Conservation (phyloP, 1,284 basidiomycete genomes). For the Tremellales sp. region DNA sequence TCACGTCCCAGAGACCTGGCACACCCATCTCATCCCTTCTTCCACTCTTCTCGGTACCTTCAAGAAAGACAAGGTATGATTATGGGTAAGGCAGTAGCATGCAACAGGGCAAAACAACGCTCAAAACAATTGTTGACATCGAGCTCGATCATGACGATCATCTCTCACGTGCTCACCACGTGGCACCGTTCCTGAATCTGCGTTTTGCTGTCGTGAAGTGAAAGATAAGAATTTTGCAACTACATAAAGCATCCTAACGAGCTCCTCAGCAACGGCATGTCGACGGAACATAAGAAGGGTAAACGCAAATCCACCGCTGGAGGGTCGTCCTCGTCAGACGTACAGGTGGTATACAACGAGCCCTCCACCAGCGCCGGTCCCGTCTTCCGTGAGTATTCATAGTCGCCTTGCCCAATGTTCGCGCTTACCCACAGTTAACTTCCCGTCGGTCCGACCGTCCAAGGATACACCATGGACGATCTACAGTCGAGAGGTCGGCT, state of each 20-base stretch:
- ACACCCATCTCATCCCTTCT: constrained; percentile 41
- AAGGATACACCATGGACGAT: constrained; percentile 62
- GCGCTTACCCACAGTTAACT: constrained; percentile 57
- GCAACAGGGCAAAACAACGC: not conserved
- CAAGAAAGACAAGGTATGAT: not conserved
- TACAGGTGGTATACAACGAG: constrained; percentile 31
- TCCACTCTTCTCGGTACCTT: not conserved
- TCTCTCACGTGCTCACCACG: constrained; percentile 4
- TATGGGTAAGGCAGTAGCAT: not conserved
- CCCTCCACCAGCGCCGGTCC: constrained; percentile 59
- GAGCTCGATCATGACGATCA: not conserved
- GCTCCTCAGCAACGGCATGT: not conserved
- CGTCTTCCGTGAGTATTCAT: constrained; percentile 60
- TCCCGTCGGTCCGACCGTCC: constrained; percentile 64
- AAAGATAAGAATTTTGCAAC: not conserved
- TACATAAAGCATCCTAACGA: not conserved
- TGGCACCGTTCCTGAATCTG: constrained; percentile 1
- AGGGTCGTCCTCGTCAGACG: constrained; percentile 3
- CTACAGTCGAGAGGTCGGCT: constrained; percentile 53
- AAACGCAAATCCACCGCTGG: constrained; percentile 36
- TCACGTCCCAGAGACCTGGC: constrained; percentile 49
- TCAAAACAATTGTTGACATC: constrained; percentile 2
- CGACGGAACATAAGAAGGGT: not conserved
- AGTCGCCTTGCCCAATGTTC: constrained; percentile 9
- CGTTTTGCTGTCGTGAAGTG: not conserved